phyloP scores from a whole-genome alignment of 164 flowering plant genomes.

The Cinnamomum micranthum region DNA sequence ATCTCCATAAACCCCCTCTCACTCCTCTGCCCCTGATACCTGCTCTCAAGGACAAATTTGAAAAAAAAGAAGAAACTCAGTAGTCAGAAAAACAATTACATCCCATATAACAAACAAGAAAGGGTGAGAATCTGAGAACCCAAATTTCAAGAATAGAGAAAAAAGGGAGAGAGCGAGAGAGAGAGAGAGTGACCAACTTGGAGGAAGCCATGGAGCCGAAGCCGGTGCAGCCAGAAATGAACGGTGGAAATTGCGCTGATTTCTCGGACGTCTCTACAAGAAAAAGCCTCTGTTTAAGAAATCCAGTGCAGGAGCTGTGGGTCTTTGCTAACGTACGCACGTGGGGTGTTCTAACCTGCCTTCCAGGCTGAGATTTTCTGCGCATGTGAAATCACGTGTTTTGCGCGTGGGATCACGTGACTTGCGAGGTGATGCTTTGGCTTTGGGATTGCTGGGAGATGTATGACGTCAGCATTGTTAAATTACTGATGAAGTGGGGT shows the following conservation, averaged over 20 bases:
- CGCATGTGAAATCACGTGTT: conserved; percentile 4
- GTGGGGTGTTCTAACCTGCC: neutral
- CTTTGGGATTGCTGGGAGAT: no score
- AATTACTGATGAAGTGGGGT: no score
- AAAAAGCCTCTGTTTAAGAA: neutral
- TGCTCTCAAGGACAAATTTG: neutral
- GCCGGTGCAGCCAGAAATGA: conserved; percentile 33
- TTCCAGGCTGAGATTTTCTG: no score
- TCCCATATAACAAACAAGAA: no score
- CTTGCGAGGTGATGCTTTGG: neutral
- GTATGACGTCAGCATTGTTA: no score
- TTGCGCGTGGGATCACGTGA: conserved; percentile 9
- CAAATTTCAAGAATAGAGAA: neutral
- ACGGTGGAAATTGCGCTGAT: conserved; percentile 46
- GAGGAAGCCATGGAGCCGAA: conserved; percentile 43
- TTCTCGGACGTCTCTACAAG: conserved; percentile 40
- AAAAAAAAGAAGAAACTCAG: no score
- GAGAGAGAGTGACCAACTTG: conserved; percentile 44
- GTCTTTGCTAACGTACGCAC: conserved; percentile 1
- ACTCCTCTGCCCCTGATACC: conserved; percentile 23
- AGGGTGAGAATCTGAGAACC: neutral
- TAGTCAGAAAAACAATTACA: neutral
- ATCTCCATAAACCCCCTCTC: conserved; percentile 62
- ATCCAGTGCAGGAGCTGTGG: neutral
- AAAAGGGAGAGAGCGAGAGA: neutral